These are phyloP conservation scores for Rhizopus delemar DNA, from an alignment of 371 early-diverging fungal genomes.

Conservation along the genomic window DNA sequence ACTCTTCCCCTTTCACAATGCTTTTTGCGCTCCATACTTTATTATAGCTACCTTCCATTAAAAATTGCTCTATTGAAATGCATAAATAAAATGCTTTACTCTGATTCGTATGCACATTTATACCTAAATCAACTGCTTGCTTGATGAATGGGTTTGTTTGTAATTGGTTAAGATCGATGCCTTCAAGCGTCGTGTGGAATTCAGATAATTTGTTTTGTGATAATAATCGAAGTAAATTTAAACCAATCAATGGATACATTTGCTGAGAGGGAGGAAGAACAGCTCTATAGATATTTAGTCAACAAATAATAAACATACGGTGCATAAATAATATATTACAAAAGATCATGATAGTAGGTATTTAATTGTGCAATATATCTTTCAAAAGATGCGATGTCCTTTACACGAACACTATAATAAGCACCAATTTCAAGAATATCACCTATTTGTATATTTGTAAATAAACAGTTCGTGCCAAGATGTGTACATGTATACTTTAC, in stretches of 20 bases:
- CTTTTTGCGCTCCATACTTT: constrained; percentile 89
- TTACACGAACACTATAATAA: constrained; percentile 77
- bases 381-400: constrained; percentile 90
- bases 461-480: background rate
- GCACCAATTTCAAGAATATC: constrained; percentile 93
- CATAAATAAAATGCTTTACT: constrained; percentile 29
- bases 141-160: constrained; percentile 80
- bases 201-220: constrained; percentile 93
- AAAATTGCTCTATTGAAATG: constrained; percentile 65
- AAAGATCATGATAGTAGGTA: constrained; percentile 85
- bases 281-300: constrained; percentile 28
- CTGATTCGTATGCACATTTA: background rate
- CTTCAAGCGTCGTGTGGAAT: constrained; percentile 93
- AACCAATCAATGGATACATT: constrained; percentile 86
- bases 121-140: constrained; percentile 84
- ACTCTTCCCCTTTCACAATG: constrained; percentile 88
- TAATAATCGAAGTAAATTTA: constrained; percentile 88
- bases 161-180: constrained; percentile 81
- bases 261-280: constrained; percentile 75
- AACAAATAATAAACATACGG: background rate
- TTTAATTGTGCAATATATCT: constrained; percentile 92
- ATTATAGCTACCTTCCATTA: constrained; percentile 97
- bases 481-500: constrained; percentile 46
- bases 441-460: constrained; percentile 49
- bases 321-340: constrained; percentile 43